Evolutionary conservation across 108 stramenopile species (phyloP).

Genomic region (Epithemia pelagica): DNA sequence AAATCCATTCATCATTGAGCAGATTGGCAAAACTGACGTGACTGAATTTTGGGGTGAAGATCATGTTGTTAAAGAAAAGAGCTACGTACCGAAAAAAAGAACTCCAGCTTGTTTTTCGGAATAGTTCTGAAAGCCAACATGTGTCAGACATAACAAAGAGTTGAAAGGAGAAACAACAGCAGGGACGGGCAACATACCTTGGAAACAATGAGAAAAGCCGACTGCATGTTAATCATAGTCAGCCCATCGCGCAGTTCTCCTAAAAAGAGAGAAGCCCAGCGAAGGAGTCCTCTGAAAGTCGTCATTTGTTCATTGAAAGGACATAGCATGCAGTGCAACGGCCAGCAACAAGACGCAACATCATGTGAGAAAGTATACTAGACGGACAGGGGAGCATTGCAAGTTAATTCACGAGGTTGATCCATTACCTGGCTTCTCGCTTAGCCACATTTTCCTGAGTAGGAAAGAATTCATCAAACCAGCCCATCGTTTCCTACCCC

Average conservation of each 20-base stretch:
- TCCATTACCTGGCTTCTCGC: neutral
- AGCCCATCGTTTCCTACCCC: too few relatives aligned
- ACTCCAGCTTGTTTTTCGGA: slow-evolving; percentile 80
- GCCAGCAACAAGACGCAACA: neutral
- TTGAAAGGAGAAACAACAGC: neutral
- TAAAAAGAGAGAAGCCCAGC: slow-evolving; percentile 78
- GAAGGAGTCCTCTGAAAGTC: slow-evolving; percentile 12
- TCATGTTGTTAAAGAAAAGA: neutral
- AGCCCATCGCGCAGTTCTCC: slow-evolving; percentile 86
- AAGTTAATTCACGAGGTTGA: neutral
- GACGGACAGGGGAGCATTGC: neutral
- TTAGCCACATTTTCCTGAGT: neutral
- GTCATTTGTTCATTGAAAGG: too few relatives aligned
- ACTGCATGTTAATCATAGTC: slow-evolving; percentile 93
- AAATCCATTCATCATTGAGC: neutral
- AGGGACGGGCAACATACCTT: too few relatives aligned
- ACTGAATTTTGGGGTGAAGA: neutral
- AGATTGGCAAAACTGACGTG: neutral
- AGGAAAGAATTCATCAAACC: neutral
- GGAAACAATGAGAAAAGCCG: slow-evolving; percentile 73
- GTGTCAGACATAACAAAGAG: neutral
- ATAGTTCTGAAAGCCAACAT: slow-evolving; percentile 23
- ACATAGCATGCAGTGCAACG: neutral
- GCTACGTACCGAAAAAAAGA: slow-evolving; percentile 61
- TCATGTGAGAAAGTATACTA: neutral